Percentiles rank a stretch among this genome's conserved stretches.
Evolutionary conservation across 2,329 filamentous ascomycete species (phyloP).

Genomic region (Penicillium sp.): DNA sequence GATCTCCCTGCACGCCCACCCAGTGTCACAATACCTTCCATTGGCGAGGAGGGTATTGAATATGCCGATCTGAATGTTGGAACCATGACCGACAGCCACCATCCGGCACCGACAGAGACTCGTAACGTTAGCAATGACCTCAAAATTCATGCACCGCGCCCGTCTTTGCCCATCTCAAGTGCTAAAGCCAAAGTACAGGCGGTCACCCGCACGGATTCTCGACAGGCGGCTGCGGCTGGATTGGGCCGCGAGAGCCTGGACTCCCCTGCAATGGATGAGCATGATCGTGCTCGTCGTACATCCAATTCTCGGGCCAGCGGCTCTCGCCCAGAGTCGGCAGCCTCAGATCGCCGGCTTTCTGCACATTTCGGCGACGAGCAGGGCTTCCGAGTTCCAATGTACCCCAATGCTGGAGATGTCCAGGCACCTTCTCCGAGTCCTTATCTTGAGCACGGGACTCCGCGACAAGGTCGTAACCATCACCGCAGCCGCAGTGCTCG

Average conservation of each 20-base stretch:
- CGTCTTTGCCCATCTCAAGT: conserved; percentile 72
- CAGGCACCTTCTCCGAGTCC: conserved; percentile 85
- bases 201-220: conserved; percentile 89
- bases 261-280: conserved; percentile 44
- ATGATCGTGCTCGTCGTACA: conserved; percentile 50
- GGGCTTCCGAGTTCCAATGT: conserved; percentile 93
- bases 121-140: conserved; percentile 73
- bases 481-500: conserved; percentile 66
- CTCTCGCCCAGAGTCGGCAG: conserved; percentile 43
- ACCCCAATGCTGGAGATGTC: conserved; percentile 85
- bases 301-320: conserved; percentile 59
- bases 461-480: conserved; percentile 52
- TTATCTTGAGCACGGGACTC: conserved; percentile 41
- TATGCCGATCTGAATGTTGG: conserved; percentile 60
- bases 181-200: conserved; percentile 76
- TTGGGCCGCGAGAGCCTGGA: conserved; percentile 56
- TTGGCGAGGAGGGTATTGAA: conserved; percentile 85
- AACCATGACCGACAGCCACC: conserved; percentile 38
- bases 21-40: conserved; percentile 74
- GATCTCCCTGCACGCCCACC: conserved; percentile 53
- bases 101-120: conserved; percentile 60
- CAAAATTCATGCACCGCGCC: conserved; percentile 82
- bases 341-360: conserved; percentile 50
- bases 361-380: conserved; percentile 65
- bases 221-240: conserved; percentile 74